Base-by-base conservation (phyloP, 2,329 filamentous ascomycete genomes). In the Pezicula radicicola region DNA sequence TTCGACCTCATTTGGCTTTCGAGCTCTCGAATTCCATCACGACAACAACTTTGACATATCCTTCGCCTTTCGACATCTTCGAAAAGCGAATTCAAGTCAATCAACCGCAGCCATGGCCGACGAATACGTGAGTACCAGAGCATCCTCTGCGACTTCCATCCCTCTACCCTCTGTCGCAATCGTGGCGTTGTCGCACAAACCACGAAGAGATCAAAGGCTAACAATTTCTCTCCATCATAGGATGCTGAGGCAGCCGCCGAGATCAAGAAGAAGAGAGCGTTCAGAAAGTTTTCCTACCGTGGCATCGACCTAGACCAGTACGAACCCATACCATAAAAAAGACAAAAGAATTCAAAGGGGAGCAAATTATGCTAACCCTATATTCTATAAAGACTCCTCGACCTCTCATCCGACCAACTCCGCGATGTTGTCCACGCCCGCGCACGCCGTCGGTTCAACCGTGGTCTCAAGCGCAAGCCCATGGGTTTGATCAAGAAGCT, bases 401-500 rank as follows among this genome's bases (percentile, higher is more conserved):
- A 99, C 79, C 92, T 99, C 74, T 89, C 87, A 73, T 96, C 92
- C 72, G 94, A 97, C 77, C 89, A 97, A 81, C 91, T 99, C 77
- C 92, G 94, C 73, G 92, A 97, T 88, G 90, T 99, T 76, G 92
- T 99, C 72, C 94, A 99, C 84, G 94, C 94, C 72, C 94, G 94
- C 76, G 94, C 94, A 74, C 93, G 94, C 75, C 88, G 94, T 78
- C 87, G 95, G 76, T 97, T 99, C 89, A 97, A 97, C 89, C 93
- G 94, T 68, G 94, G 94, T 72, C 88, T 99, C 71, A 99, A 97
- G 89, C 92, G 94, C 83, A 96, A 96, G 85, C 94, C 94, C 71
- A 97, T 99, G 94, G 94, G 94, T 70, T 84, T 99, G 72, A 97
- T 99, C 87, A 97, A 97, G 91, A 99, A 99, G 88, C 91, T 99